Evolutionary conservation across 257 asterid genomes (phyloP).

Genomic region (Jacaranda copaia): DNA sequence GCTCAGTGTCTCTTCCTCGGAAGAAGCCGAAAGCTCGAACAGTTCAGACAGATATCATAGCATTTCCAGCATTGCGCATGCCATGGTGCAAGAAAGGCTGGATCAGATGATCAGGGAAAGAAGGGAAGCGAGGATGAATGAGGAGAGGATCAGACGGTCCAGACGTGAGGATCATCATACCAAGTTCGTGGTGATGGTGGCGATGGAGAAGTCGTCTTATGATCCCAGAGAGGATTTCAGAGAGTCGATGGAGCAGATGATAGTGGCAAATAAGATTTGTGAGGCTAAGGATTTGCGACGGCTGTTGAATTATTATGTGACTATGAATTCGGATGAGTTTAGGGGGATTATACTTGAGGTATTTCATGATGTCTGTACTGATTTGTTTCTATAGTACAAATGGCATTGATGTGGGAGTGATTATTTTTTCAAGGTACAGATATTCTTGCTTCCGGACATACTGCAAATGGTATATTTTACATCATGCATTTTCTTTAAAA

Average conservation of each 20-base stretch:
- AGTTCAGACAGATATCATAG: slow-evolving; percentile 50
- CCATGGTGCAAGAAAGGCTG: slow-evolving; percentile 87
- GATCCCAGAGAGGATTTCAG: slow-evolving; percentile 84
- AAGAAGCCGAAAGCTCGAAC: slow-evolving; percentile 58
- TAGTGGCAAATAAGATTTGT: slow-evolving; percentile 52
- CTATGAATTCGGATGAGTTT: slow-evolving; percentile 75
- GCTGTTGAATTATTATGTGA: slow-evolving; percentile 67
- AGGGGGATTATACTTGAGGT: slow-evolving; percentile 72
- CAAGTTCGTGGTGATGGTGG: slow-evolving; percentile 75
- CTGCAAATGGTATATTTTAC: background rate
- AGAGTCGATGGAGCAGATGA: slow-evolving; percentile 79
- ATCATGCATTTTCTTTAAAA: too few relatives aligned
- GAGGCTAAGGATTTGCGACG: slow-evolving; percentile 68
- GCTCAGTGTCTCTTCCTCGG: slow-evolving; percentile 72
- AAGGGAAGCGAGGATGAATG: slow-evolving; percentile 40
- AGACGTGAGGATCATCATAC: slow-evolving; percentile 41
- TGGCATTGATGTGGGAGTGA: background rate
- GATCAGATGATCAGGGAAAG: slow-evolving; percentile 76
- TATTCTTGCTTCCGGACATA: background rate
- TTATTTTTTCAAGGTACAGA: background rate
- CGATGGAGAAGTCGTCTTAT: slow-evolving; percentile 72
- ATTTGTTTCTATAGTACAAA: slow-evolving; percentile 55
- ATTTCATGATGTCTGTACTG: slow-evolving; percentile 77
- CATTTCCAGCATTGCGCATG: slow-evolving; percentile 79
- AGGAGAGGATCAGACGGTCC: slow-evolving; percentile 33